These are phyloP conservation scores for Telfairia occidentalis DNA, from an alignment of 331 rosid genomes.

Conservation along the genomic window DNA sequence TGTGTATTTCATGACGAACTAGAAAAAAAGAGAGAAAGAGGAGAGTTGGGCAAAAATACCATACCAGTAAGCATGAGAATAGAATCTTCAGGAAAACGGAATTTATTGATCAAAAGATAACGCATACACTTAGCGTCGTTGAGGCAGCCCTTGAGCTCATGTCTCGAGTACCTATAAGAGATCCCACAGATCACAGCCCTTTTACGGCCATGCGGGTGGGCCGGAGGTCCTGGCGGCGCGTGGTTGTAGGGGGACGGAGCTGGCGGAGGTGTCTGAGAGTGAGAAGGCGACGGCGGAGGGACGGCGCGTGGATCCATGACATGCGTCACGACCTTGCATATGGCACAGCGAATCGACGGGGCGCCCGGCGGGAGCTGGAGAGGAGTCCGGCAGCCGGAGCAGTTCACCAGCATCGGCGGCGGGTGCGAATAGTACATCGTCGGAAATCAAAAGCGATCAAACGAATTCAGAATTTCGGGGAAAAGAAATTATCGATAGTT, in stretches of 20 bases:
- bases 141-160: slow-evolving; percentile 89
- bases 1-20: background rate
- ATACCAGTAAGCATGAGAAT: slow-evolving; percentile 93
- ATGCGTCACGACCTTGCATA: slow-evolving; percentile 63
- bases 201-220: slow-evolving; percentile 65
- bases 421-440: slow-evolving; percentile 11
- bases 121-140: slow-evolving; percentile 93
- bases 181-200: slow-evolving; percentile 87
- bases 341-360: slow-evolving; percentile 65
- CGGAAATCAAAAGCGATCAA: background rate
- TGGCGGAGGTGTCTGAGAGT: slow-evolving; percentile 20
- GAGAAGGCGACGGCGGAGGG: slow-evolving; percentile 23
- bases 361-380: slow-evolving; percentile 75
- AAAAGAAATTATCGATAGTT: background rate
- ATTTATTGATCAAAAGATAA: slow-evolving; percentile 62
- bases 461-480: slow-evolving; percentile 3
- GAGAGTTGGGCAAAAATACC: slow-evolving; percentile 27
- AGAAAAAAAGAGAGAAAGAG: background rate
- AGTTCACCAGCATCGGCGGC: slow-evolving; percentile 53
- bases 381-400: slow-evolving; percentile 68
- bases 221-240: slow-evolving; percentile 54
- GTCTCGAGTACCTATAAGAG: slow-evolving; percentile 63
- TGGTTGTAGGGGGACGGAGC: slow-evolving; percentile 44
- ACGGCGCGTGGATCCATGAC: slow-evolving; percentile 53
- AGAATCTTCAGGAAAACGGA: slow-evolving; percentile 59